Conservation (phyloP, 2,329 filamentous ascomycete species). For the Cytospora mali region DNA sequence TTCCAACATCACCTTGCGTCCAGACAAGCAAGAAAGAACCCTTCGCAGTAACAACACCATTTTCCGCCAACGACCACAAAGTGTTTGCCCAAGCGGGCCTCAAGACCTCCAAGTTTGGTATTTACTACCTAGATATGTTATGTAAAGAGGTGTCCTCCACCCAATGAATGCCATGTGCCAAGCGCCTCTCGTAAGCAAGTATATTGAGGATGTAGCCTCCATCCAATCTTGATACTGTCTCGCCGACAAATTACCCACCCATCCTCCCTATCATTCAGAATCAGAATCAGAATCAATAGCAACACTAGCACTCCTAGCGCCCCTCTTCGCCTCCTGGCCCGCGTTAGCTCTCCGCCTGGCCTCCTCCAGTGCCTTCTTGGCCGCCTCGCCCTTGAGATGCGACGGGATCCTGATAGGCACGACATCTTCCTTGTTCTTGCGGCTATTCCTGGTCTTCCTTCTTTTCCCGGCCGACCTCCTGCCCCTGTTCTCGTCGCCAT, state of each 20-base stretch:
- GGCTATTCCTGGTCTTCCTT: neutral
- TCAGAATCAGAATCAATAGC: slow-evolving; percentile 22
- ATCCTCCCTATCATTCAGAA: slow-evolving; percentile 8
- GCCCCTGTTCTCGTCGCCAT: neutral
- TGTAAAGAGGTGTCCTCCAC: neutral
- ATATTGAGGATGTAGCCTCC: neutral
- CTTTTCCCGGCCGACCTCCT: neutral
- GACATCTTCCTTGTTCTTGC: neutral
- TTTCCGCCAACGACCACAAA: neutral
- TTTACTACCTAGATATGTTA: too few species aligned
- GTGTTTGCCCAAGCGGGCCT: neutral
- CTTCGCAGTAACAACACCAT: neutral
- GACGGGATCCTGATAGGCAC: slow-evolving; percentile 14
- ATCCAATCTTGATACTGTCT: neutral
- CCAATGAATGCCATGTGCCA: neutral
- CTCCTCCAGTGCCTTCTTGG: slow-evolving; percentile 13
- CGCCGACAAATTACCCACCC: neutral
- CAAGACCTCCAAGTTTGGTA: neutral
- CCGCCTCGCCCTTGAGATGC: slow-evolving; percentile 19
- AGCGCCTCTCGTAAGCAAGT: neutral
- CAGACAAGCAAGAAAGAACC: neutral
- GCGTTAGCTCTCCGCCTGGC: neutral
- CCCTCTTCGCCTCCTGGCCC: neutral
- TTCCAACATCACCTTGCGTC: neutral
- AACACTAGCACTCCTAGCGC: slow-evolving; percentile 8